Conservation (phyloP, 192 early-diverging fungal genomes). For the Coemansia sp. region DNA sequence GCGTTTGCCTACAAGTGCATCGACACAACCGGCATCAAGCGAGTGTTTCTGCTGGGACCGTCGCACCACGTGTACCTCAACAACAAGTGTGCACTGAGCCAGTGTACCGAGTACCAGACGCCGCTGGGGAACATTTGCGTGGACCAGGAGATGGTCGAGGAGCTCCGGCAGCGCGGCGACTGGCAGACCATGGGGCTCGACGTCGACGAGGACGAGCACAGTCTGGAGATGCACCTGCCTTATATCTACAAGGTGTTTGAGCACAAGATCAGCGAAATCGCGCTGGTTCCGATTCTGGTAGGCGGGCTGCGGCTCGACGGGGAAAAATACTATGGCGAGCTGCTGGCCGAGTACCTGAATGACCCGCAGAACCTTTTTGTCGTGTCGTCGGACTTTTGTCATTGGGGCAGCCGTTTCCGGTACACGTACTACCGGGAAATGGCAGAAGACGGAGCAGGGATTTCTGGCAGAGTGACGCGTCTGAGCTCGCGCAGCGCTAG, state of each 20-base stretch:
- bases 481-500: slow-evolving; percentile 6
- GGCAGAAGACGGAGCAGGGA: slow-evolving; percentile 11
- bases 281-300: slow-evolving; percentile 89
- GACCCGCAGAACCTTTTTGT: slow-evolving; percentile 80
- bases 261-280: slow-evolving; percentile 58
- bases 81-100: slow-evolving; percentile 76
- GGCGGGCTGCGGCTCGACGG: slow-evolving; percentile 65
- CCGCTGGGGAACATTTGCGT: slow-evolving; percentile 83
- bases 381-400: slow-evolving; percentile 97
- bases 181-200: slow-evolving; percentile 68
- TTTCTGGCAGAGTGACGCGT: slow-evolving; percentile 1
- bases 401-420: slow-evolving; percentile 89
- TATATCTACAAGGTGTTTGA: slow-evolving; percentile 84
- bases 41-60: slow-evolving; percentile 91
- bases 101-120: slow-evolving; percentile 74
- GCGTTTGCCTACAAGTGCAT: slow-evolving; percentile 86
- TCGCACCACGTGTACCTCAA: slow-evolving; percentile 87
- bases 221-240: slow-evolving; percentile 96
- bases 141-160: slow-evolving; percentile 62
- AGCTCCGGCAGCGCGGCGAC: slow-evolving; percentile 63
- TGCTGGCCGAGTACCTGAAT: slow-evolving; percentile 75
- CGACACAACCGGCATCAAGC: slow-evolving; percentile 58
- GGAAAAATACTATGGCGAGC: slow-evolving; percentile 68
- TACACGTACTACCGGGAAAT: slow-evolving; percentile 69
- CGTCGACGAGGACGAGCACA: slow-evolving; percentile 93